Evolutionary conservation across 1,284 basidiomycete species (phyloP), one percentile per base, ranked within the genome.

Genomic region (Naganishia albida): DNA sequence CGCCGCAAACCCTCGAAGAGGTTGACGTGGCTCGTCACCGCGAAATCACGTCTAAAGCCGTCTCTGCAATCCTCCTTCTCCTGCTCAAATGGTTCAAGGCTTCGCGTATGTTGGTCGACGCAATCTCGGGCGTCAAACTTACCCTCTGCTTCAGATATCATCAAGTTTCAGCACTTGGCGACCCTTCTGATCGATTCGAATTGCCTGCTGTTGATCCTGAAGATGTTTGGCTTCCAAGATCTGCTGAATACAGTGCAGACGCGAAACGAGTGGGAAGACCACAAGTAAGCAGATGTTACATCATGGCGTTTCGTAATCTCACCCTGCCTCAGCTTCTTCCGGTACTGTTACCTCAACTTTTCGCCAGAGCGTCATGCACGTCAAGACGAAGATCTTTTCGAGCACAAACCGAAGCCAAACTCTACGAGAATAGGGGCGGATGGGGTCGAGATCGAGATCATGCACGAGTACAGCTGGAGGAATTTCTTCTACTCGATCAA

Each of bases 401-500:
- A 77, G 23, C 67, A 74, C 25, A 72, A 83, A 85, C 67, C 82
- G 85, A 43, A 67, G 64, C 12, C 60, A 3, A 62, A 51, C 15
- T 62, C 65, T 12, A 83, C 86, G 71, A 85, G 63, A 44, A 62
- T 57, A 18, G 57, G 57, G 12, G 56, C 68, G 18, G 70, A 72
- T 28, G 84, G 85, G 28, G 87, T 90, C 62, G 93, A 96, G 70
- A 82, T 96, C 30, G 93, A 97, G 73, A 82, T 96, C 73, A 83
- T 98, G 63, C 89, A 88, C 20, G 93, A 97, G 55, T 99, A 91
- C 78, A 96, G 93, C 4, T 99, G 95, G 93, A 83, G 96, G 63
- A 99, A 99, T 80, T 97, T 99, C 78, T 99, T 98, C 80, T 87
- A 93, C 10, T 88, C 88, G n/a, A 95, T 98, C 80, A 98, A 98